Base-by-base conservation (phyloP, 1,284 basidiomycete genomes). In the Pisolithus thermaeus region DNA sequence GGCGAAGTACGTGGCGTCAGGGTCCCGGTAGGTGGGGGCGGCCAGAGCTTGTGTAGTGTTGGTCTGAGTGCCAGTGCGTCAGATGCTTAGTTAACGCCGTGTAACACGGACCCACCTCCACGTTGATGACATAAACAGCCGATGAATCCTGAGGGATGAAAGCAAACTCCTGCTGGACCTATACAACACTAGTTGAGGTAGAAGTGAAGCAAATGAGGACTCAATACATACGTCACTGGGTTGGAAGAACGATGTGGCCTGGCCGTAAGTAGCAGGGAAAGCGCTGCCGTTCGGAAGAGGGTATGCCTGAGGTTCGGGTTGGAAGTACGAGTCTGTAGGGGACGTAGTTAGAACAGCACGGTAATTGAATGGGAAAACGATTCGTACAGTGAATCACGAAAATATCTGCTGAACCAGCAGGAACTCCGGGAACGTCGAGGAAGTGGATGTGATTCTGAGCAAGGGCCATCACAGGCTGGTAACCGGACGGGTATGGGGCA, bases 321-420 rank as follows among this genome's bases (percentile, higher is more conserved):
- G 92, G 78, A 88, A 87, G 73, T 75, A 89, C 11, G 85, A 80
- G 69, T 82, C 90, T 92, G 51, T 28, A 14, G 23, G 40, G 35
- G 16, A 20, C 48, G 39, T 1, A 14, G 37, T 55, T 12, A 58
- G 39, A 25, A 16, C 5, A 43, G 7, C 5, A 7, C 4, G 6
- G 20, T 48, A 14, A 18, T 32, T 7, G 44, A 5, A 18, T 22
- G 4, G 30, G 1, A 16, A 50, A 30, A 52, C 43, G 9, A 12
- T n/a, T 56, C 86, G 60, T 59, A 87, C 89, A 94, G 70, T 95
- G 92, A 56, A 95, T 90, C 35, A 94, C 90, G 60, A 91, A 95
- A 53, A 94, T 85, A 54, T 84, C 72, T 3, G 83, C 85, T 46
- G 77, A 79, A 37, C 90, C 91, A 20, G 83, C 77, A 18, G 78